Evolutionary conservation across 495 filamentous ascomycete genomes (phyloP), one percentile per base, ranked within the genome.

Genomic region (Penicillium tannophilum): DNA sequence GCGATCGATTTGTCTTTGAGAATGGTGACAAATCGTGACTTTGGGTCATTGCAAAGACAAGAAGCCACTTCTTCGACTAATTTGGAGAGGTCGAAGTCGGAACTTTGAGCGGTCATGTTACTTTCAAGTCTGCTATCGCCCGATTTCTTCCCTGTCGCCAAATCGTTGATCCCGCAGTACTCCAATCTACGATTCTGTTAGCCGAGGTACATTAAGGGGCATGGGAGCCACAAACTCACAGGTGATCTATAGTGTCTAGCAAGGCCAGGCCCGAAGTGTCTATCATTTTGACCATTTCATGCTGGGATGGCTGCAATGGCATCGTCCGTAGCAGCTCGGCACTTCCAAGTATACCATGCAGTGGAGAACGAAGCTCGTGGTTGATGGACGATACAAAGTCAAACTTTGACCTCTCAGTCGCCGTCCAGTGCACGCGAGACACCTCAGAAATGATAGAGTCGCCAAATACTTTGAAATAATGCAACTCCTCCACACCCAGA

Each of bases 321-420:
- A 79, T 84, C 10, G 83, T 80, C 20, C 83, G 76, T 7, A 92
- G 64, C 30, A 92, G 76, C 67, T 91, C 88, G 1, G 83, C 77
- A 62, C 80, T 84, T 0, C 83, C 85, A 0, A 90, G 65, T 49
- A 90, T 86, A 3, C 88, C 88, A 59, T 90, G 87, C n/a, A 92
- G 67, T 1, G 89, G 89, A 0, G 83, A 88, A 0, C 89, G 82
- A 23, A 92, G 75, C 60, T 92, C 89, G 63, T 92, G 89, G 31
- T 84, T 89, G 24, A 92, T 81, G 10, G 84, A 88, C 0, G 85
- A 85, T 31, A 92, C 84, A 55, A 91, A 86, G 54, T 88, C 87
- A 2, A 84, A 81, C 63, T 92, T 91, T 20, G 82, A 80, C 50
- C 72, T 77, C 51, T 86, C 80, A 11, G 75, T 78, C 19, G 58